Base-by-base conservation (phyloP, 2,329 filamentous ascomycete species). In the Botrytis byssoidea region DNA sequence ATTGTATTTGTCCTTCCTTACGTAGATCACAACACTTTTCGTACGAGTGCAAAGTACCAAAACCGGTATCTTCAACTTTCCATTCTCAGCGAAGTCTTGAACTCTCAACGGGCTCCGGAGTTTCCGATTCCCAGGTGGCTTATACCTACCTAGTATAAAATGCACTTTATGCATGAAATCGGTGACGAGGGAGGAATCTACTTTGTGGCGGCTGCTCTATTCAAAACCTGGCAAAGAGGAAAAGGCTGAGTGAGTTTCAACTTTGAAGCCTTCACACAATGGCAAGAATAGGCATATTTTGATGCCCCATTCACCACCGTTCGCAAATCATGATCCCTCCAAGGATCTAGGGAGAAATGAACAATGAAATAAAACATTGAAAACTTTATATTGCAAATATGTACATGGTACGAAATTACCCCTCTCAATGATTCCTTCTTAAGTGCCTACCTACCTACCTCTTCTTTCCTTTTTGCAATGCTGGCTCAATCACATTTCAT, bases 201-300 rank as follows among this genome's bases (percentile, higher is more conserved):
- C 57, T 68, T 55, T 25, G 40, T 68, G 65, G 48, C 65, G 65
- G 48, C 48, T 68, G 65, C 65, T 29, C 46, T 25, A 10, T 55
- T 40, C 18, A 55, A 55, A 68, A 29, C 65, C 25, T 42, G 22
- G 22, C 46, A 29, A 57, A 48, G 9, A 40, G 32, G 22, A 37
- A 29, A 65, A 32, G 44, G 48, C 48, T n/a, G 65, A 51, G 46
- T 68, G 65, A 57, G 65, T 55, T 68, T 57, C 65, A 68, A 57
- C 65, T 63, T 16, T 57, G n/a, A 57, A 57, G 46, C 65, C 35
- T 68, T 57, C 48, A 42, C 46, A 67, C 35, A n/a, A 40, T 40
- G 35, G 59, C 35, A 61, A 61, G 59, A 63, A 42, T 42, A 42
- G 37, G 37, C 37, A 42, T 29, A 18, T 63, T 63, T 40, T 37